These are phyloP conservation scores for Alectoria sarmentosa DNA, from an alignment of 495 filamentous ascomycete species.

Conservation along the genomic window DNA sequence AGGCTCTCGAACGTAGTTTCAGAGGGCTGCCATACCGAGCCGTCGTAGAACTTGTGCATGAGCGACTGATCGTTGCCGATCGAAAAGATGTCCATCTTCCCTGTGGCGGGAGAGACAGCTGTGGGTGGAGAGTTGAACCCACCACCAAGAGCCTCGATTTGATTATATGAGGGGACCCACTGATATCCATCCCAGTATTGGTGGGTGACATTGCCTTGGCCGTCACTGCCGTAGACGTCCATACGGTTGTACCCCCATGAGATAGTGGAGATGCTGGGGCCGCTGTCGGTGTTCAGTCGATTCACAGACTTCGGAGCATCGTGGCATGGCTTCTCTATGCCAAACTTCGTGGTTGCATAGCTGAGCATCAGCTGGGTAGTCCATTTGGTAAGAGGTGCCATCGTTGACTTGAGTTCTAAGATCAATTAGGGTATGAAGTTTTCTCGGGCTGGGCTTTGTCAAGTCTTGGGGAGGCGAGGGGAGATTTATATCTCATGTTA, in stretches of 20 bases:
- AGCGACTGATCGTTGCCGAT: constrained; percentile 25
- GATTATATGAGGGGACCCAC: constrained; percentile 14
- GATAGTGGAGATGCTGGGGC: constrained; percentile 18
- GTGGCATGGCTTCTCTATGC: neutral
- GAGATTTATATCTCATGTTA: neutral
- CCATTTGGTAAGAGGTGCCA: constrained; percentile 2
- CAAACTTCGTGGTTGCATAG: neutral
- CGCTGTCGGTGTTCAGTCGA: neutral
- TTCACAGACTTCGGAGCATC: neutral
- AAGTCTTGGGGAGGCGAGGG: neutral
- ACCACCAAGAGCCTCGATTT: constrained; percentile 15
- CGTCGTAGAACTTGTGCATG: constrained; percentile 33
- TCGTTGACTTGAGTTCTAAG: neutral
- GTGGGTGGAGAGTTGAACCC: constrained; percentile 17
- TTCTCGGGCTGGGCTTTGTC: neutral
- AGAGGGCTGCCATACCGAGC: constrained; percentile 25
- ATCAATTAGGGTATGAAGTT: neutral
- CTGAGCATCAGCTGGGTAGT: neutral
- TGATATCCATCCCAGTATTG: constrained; percentile 23
- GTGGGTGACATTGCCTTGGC: constrained; percentile 18
- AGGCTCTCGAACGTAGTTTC: constrained; percentile 26
- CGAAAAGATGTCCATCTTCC: constrained; percentile 25
- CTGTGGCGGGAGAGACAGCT: neutral
- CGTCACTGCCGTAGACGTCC: constrained; percentile 31
- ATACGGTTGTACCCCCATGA: constrained; percentile 31